These are phyloP conservation scores for Hibiscus trionum DNA, from an alignment of 345 rosid genomes.

Conservation along the genomic window DNA sequence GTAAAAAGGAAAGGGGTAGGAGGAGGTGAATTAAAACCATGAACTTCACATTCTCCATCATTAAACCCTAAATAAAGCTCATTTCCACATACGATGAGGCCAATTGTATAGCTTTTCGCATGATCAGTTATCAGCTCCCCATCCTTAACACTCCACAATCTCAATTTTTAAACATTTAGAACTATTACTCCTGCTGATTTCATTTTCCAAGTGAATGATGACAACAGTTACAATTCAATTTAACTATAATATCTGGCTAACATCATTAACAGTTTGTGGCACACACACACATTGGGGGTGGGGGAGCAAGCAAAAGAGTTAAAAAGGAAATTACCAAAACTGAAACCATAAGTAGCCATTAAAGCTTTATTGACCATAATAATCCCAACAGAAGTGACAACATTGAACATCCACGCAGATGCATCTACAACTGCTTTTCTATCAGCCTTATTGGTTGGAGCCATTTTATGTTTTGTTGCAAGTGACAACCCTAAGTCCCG, in stretches of 20 bases:
- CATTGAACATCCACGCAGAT: conserved; percentile 99
- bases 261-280: neutral
- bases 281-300: neutral
- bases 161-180: neutral
- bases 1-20: neutral
- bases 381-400: conserved; percentile 94
- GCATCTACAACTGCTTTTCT: conserved; percentile 82
- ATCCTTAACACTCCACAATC: neutral
- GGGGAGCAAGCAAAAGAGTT: neutral
- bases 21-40: neutral
- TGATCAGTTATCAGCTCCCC: neutral
- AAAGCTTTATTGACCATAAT: conserved; percentile 93
- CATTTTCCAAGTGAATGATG: neutral
- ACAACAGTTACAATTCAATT: neutral
- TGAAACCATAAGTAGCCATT: conserved; percentile 96
- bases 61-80: neutral
- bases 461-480: conserved; percentile 38
- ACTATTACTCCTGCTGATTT: neutral
- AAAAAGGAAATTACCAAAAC: conserved; percentile 55
- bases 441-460: conserved; percentile 68
- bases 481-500: conserved; percentile 5
- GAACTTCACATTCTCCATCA: neutral
- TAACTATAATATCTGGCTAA: neutral
- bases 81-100: neutral
- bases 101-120: neutral